Base-by-base conservation (phyloP, 306 rosid genomes). In the Quercus agrifolia region DNA sequence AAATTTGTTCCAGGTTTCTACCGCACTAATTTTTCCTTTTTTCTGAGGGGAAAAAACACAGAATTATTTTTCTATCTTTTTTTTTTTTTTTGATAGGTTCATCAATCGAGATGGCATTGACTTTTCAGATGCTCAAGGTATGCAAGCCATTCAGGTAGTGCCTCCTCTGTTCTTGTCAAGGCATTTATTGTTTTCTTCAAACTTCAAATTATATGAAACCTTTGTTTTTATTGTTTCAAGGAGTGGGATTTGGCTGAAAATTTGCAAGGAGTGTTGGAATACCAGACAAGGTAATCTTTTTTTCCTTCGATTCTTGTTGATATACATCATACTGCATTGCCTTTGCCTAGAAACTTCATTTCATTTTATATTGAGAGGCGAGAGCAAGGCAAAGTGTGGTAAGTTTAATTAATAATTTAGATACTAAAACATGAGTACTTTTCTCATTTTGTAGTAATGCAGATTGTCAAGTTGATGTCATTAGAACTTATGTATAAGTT, bases 181-280 rank as follows among this genome's bases (percentile, higher is more conserved):
- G 77, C 78, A 41, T 38, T 82, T 61, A n/a, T 87, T 85, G 67
- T 63, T 71, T 56, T 55, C n/a, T 59, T 76, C 33, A 77, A 83
- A 55, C 35, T 76, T 78, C 67, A 51, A 21, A 84, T 49, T 78
- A 54, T 70, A 68, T 80, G 77, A 59, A 74, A 49, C 73, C 52
- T 51, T 59, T 73, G 23, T 79, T 77, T 76, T 75, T 85, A 27
- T 74, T 74, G 70, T 61, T 84, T 84, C 14, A 25, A 92, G 99
- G 99, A 95, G 85, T 95, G 98, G 99, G 99, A 95, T 74, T 91
- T 95, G 91, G 99, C 63, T 77, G 99, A 95, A 84, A 95, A 93
- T 86, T 82, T 85, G 79, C 99, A 91, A 83, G 99, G 99, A 87
- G 90, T 90, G 55, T 69, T 95, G 86, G 99, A 95, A 89, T 95